Base-by-base conservation (phyloP, 2,329 filamentous ascomycete genomes). In the Fusarium palustre region DNA sequence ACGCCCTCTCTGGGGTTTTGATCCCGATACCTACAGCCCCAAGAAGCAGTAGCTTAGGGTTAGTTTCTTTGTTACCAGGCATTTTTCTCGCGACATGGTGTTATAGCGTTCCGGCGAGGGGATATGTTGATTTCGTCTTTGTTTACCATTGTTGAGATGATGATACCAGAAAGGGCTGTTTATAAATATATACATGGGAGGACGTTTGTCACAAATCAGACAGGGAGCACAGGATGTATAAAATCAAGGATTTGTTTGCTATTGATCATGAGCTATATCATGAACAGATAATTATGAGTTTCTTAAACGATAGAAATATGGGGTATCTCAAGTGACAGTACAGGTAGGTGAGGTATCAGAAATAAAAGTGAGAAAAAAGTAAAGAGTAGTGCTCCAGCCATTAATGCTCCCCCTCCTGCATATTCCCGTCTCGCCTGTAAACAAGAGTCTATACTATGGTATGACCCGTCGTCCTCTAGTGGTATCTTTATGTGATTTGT, bases 1-100 rank as follows among this genome's bases (percentile, higher is more conserved):
- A 0, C 74, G 78, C 0, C 86, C 87, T 0, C 83, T 90, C 2
- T 90, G 88, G 57, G 88, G 88, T 0, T 90, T 89, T 39, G 87
- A 87, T 25, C 81, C 80, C 0, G 81, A 83, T 0, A 81, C 79
- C 0, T 77, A 76, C 30, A 54, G 72, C 8, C 49, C 28, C 3
- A 24, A 65, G 30, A 75, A 64, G n/a, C 1, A 43, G 2, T 47
- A 30, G 13, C 47, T 13, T 11, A 24, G 8, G 20, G 6, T 28
- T n/a, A 2, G 9, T 28, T 50, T 25, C 5, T 43, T 24, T 33
- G 18, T 18, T 16, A 15, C 10, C 2, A 25, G 16, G 36, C 9
- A 20, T 15, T 58, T n/a, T 10, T n/a, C 18, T 30, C 31, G 43
- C 43, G 20, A 12, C 15, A 47, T 30, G 43, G 63, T 28, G 63